These are phyloP conservation scores for Fusarium stilboides DNA, from an alignment of 2,329 filamentous ascomycete genomes.

Conservation along the genomic window DNA sequence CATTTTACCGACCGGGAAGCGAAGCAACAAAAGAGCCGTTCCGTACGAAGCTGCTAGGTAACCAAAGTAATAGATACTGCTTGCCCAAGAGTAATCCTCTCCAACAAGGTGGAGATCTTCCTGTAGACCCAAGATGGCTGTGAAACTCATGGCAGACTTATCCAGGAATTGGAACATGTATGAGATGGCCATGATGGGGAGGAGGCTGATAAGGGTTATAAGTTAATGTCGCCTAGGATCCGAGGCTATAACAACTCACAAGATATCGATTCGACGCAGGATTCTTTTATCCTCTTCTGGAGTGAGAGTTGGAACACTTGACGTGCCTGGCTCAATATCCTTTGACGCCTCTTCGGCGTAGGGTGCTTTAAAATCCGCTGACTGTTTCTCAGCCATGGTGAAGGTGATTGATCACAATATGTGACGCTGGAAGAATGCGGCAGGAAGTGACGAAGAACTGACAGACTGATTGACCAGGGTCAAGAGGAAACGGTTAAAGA, in stretches of 20 bases:
- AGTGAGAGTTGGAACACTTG: not conserved
- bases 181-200: conserved; percentile 2
- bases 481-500: no score
- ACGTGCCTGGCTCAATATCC: no score
- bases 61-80: conserved; percentile 5
- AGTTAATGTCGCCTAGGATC: no score
- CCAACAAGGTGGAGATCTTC: not conserved
- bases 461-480: no score
- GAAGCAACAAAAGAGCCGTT: not conserved
- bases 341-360: no score
- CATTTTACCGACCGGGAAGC: not conserved
- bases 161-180: conserved; percentile 9
- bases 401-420: no score
- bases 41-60: not conserved
- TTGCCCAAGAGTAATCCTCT: not conserved
- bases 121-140: not conserved
- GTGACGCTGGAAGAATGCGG: no score
- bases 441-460: no score
- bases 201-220: not conserved
- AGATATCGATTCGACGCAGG: not conserved
- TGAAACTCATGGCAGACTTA: not conserved
- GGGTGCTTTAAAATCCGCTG: no score
- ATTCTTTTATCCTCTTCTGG: not conserved
- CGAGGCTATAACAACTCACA: not conserved
- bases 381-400: no score